Conservation (phyloP, 2,329 filamentous ascomycete genomes). For the Cordyceps sp. region DNA sequence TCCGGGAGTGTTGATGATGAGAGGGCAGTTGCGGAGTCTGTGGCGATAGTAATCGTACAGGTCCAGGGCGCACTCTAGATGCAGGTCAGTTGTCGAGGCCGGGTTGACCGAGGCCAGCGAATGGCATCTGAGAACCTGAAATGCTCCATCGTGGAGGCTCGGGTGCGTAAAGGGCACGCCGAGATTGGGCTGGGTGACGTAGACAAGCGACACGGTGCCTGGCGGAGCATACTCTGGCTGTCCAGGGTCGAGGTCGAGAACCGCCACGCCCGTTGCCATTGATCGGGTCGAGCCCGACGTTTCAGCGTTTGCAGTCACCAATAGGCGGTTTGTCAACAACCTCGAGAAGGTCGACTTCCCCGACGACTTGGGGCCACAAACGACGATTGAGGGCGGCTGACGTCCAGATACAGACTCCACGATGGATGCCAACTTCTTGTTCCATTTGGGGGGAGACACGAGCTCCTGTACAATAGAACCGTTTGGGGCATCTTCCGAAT, state of each 20-base stretch:
- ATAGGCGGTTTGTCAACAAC: slow-evolving; percentile 46
- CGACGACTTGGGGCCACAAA: slow-evolving; percentile 55
- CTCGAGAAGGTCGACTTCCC: slow-evolving; percentile 63
- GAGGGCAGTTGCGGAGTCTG: slow-evolving; percentile 26
- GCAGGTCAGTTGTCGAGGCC: slow-evolving; percentile 49
- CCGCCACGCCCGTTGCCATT: slow-evolving; percentile 21
- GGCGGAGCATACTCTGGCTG: slow-evolving; percentile 60
- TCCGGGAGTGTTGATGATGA: slow-evolving; percentile 60
- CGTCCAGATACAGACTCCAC: slow-evolving; percentile 13
- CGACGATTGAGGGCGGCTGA: slow-evolving; percentile 28
- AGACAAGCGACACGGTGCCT: slow-evolving; percentile 52
- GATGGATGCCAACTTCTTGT: slow-evolving; percentile 36
- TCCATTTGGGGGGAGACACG: slow-evolving; percentile 41
- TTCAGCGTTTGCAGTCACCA: slow-evolving; percentile 24
- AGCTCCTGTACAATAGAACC: slow-evolving; percentile 34
- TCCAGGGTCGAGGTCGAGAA: slow-evolving; percentile 64
- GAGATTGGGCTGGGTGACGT: slow-evolving; percentile 43
- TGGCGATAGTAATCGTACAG: slow-evolving; percentile 42
- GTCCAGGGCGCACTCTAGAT: slow-evolving; percentile 45
- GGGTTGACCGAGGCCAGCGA: slow-evolving; percentile 49
- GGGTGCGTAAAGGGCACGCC: slow-evolving; percentile 51
- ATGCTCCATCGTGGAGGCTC: slow-evolving; percentile 14
- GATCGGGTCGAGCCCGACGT: slow-evolving; percentile 2
- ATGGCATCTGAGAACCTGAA: slow-evolving; percentile 40
- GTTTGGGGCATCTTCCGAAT: slow-evolving; percentile 33